Conservation (phyloP, 495 filamentous ascomycete genomes). For the Aspergillus kassunensis region DNA sequence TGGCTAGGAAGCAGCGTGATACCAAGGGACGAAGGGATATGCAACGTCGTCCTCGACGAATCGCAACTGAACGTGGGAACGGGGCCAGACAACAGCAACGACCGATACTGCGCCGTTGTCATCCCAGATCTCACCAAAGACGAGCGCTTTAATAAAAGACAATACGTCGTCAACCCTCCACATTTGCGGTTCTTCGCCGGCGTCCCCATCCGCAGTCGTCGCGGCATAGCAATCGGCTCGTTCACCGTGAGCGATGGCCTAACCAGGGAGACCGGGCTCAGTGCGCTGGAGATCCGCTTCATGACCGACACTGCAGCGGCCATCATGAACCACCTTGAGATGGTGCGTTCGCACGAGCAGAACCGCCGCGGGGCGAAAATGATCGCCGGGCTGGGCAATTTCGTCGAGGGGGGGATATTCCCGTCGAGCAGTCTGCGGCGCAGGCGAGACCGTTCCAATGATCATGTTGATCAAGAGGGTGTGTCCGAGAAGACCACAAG, state of each 20-base stretch:
- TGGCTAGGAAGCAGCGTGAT: constrained; percentile 43
- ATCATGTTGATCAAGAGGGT: neutral
- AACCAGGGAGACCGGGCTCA: constrained; percentile 22
- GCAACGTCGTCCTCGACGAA: constrained; percentile 31
- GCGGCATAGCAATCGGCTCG: constrained; percentile 56
- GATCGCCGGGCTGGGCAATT: constrained; percentile 16
- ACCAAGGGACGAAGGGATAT: constrained; percentile 40
- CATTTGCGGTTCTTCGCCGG: constrained; percentile 53
- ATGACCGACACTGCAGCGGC: constrained; percentile 17
- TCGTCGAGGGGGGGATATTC: constrained; percentile 12
- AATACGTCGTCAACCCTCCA: constrained; percentile 37
- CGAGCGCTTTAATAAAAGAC: constrained; percentile 23
- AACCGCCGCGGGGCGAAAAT: constrained; percentile 8
- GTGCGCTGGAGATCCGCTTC: constrained; percentile 14
- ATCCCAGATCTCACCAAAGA: constrained; percentile 20
- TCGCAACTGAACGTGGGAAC: constrained; percentile 17
- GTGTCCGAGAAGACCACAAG: neutral
- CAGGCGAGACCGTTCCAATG: neutral
- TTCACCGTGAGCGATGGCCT: constrained; percentile 50
- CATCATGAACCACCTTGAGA: constrained; percentile 16
- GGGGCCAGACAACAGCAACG: constrained; percentile 1
- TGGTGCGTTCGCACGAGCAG: constrained; percentile 3
- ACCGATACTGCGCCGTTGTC: constrained; percentile 14
- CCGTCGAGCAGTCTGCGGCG: neutral
- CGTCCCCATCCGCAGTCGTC: constrained; percentile 51